Evolutionary conservation across 805 yeast genomes (phyloP).

Genomic region (Candida ipomoeae): DNA sequence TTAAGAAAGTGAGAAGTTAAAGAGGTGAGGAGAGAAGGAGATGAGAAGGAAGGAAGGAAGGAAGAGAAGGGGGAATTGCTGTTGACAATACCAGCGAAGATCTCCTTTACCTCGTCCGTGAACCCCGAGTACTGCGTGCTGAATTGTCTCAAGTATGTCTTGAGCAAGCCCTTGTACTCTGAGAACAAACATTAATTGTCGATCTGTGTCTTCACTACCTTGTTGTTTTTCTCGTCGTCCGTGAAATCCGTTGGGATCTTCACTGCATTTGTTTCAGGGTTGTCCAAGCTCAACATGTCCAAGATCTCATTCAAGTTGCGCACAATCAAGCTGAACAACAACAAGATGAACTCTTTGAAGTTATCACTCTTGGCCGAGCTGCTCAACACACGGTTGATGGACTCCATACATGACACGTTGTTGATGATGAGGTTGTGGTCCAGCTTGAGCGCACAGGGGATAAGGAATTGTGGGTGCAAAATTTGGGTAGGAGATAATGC

Average conservation of each 20-base stretch:
- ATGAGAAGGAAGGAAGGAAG: no score
- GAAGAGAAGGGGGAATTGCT: no score
- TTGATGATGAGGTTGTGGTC: conserved; percentile 33
- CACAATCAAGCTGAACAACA: conserved; percentile 25
- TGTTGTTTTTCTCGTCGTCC: conserved; percentile 24
- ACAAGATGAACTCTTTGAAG: conserved; percentile 19
- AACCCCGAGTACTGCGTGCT: conserved; percentile 11
- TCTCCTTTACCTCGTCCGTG: conserved; percentile 12
- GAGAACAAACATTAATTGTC: conserved; percentile 41
- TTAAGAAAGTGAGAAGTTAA: no score
- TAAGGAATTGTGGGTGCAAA: conserved; percentile 27
- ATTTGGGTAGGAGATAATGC: no score
- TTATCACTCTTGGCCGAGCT: conserved; percentile 17
- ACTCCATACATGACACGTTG: conserved; percentile 43
- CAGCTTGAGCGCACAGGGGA: conserved; percentile 25
- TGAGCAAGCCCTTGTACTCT: conserved; percentile 40
- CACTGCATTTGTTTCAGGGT: conserved; percentile 15
- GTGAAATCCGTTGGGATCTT: conserved; percentile 25
- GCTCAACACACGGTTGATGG: conserved; percentile 33
- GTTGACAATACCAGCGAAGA: conserved; percentile 13
- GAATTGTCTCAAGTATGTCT: conserved; percentile 34
- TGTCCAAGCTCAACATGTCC: conserved; percentile 15
- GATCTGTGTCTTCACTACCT: conserved; percentile 20
- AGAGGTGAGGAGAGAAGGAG: no score
- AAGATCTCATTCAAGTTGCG: conserved; percentile 27